A percentile compares a stretch with the other conserved stretches of the same genome.
Evolutionary conservation across 2,329 filamentous ascomycete genomes (phyloP).

Genomic region (Cladophialophora immunda): DNA sequence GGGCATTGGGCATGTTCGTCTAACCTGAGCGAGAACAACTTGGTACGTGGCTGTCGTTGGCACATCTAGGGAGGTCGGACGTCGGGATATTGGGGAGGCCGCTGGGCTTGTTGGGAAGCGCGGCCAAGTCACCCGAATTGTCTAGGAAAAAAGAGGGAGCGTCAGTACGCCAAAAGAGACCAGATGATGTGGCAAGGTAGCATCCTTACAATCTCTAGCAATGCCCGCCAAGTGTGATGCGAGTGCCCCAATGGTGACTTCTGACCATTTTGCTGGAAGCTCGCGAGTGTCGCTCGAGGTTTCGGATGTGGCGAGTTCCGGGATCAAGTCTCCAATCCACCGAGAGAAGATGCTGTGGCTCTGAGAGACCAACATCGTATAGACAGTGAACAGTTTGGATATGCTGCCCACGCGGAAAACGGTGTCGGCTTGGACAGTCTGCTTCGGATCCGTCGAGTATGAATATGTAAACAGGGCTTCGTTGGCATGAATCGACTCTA

Average conservation of each 20-base stretch:
- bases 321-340: slow-evolving; percentile 54
- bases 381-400: slow-evolving; percentile 57
- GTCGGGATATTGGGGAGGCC: slow-evolving; percentile 8
- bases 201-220: slow-evolving; percentile 31
- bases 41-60: slow-evolving; percentile 6
- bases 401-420: slow-evolving; percentile 56
- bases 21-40: slow-evolving; percentile 16
- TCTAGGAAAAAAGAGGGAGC: not conserved
- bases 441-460: slow-evolving; percentile 14
- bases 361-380: slow-evolving; percentile 52
- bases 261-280: slow-evolving; percentile 54
- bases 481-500: slow-evolving; percentile 4
- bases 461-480: slow-evolving; percentile 8
- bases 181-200: not conserved
- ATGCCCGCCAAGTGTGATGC: slow-evolving; percentile 58
- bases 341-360: slow-evolving; percentile 52
- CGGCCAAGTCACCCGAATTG: slow-evolving; percentile 8
- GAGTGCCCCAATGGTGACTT: slow-evolving; percentile 57
- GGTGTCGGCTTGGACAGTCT: slow-evolving; percentile 44
- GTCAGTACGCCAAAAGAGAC: slow-evolving; percentile 4
- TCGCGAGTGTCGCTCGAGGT: slow-evolving; percentile 35
- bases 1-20: not conserved
- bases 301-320: slow-evolving; percentile 48
- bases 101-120: slow-evolving; percentile 4
- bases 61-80: slow-evolving; percentile 6